These are phyloP conservation scores for Rubroboletus pulcherrimus DNA, from an alignment of 768 basidiomycete species.

Conservation along the genomic window DNA sequence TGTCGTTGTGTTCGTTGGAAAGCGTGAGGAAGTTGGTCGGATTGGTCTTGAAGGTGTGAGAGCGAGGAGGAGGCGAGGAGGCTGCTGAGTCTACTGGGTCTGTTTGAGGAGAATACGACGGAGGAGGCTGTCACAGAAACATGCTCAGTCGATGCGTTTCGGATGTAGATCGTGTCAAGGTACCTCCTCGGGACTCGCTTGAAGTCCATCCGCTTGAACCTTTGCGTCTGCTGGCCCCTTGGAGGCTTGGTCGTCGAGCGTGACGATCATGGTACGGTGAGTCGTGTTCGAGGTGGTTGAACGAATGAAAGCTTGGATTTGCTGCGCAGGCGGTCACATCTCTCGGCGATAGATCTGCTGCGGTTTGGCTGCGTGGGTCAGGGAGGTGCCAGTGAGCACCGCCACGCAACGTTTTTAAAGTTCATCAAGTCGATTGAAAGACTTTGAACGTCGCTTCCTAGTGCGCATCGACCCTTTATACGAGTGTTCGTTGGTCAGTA, in stretches of 20 bases:
- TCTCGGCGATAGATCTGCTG: neutral
- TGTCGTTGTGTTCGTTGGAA: neutral
- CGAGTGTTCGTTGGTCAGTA: neutral
- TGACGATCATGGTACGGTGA: conserved; percentile 4
- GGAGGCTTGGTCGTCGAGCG: neutral
- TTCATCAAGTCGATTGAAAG: neutral
- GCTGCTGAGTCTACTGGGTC: neutral
- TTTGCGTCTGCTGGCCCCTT: neutral
- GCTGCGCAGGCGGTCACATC: neutral
- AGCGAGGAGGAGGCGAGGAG: neutral
- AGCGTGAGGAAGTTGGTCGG: conserved; percentile 26
- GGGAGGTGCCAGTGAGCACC: neutral
- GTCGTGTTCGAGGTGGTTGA: neutral
- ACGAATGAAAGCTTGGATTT: neutral
- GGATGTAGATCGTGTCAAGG: neutral
- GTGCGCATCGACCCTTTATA: neutral
- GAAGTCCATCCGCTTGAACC: neutral
- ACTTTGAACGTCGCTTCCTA: neutral
- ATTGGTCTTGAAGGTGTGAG: conserved; percentile 21
- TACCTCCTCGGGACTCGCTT: conserved; percentile 5
- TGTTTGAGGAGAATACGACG: conserved; percentile 15
- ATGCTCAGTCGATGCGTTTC: neutral
- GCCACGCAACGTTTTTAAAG: neutral
- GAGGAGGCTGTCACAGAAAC: conserved; percentile 18
- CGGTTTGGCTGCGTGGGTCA: neutral